Evolutionary conservation across 805 yeast species (phyloP), one percentile per base, ranked within the genome.

Genomic region (Cyberlindnera petersonii): DNA sequence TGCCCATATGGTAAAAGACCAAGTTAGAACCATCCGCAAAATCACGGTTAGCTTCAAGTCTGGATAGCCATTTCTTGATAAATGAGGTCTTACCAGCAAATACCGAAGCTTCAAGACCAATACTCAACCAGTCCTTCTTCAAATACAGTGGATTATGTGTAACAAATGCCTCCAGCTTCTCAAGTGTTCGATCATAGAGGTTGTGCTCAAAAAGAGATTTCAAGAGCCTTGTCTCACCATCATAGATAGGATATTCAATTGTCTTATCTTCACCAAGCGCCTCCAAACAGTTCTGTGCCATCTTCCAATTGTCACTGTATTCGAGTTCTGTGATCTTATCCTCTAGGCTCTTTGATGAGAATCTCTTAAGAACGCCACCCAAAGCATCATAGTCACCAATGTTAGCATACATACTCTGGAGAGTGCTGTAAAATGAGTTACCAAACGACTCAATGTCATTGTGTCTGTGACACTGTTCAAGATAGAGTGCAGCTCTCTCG

Each of bases 301-400:
- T 72, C 28, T 78, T 71, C 95, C 96, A 88, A 51, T 82, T 82
- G 28, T 85, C 87, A 34, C 86, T 80, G 49, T 85, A 88, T 49
- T 87, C 93, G 37, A 91, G 78, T 42, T 86, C 86, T 6, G 79
- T 68, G 19, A 89, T 72, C 55, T 86, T 85, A 44, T 88, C 89
- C n/a, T 76, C 73, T 31, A 87, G 63, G 47, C 78, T 76, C 28
- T 77, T 75, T 0, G 82, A 73, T 0, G 95, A 78, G 49, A 86
- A 82, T 43, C 72, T 72, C 43, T 85, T 79, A 40, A 89, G 64
- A 5, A 86, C 77, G 17, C 98, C 99, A 55, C 85, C 89, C 23
- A 93, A 68, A 0, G 96, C 80, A 64, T 93, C 99, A 26, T 81
- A 72, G 54, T 94, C 98, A 51, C 87, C 91, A 34, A 93, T 77